Base-by-base conservation (phyloP, 306 rosid genomes). In the Leucaena leucocephala region DNA sequence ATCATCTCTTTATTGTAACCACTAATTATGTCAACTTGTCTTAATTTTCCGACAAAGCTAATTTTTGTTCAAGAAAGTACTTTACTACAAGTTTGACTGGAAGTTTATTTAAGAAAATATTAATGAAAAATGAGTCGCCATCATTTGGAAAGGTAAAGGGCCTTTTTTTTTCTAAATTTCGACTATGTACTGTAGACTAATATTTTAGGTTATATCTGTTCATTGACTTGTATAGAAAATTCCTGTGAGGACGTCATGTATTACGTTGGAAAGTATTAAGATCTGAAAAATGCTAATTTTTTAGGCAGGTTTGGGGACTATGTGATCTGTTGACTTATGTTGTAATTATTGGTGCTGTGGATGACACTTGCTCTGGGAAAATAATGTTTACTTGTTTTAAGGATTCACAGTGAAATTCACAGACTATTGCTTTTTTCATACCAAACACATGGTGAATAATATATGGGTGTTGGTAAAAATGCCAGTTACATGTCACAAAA, bases 41-140 rank as follows among this genome's bases (percentile, higher is more conserved):
- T 12, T 44, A 64, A 38, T 65, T 65, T 40, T n/a, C 72, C 50
- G 72, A 67, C 72, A 67, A 40, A 17, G 16, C 50, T 4, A 19
- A 40, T 46, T n/a, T 84, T 74, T 68, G 5, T 84, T 84, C 87
- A 80, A 76, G 11, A 76, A 80, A 80, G 76, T 12, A 68, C 84
- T 80, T 76, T 77, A 76, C 78, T 54, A 34, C 67, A 71, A 45
- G 27, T 80, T 84, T 80, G 87, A 84, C 87, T 17, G 16, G 43
- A 13, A 15, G 0, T 65, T 61, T 16, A 38, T 13, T 38, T 16
- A 10, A 0, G 27, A 36, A 3, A 38, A 22, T 42, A 35, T 17
- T 36, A 2, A 12, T 59, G 11, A 16, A 71, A 46, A 36, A 62
- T 15, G 17, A 15, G 74, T 82, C 85, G 64, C 74, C 78, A 82